Base-by-base conservation (phyloP, 2,329 filamentous ascomycete genomes). In the Diaporthe helianthi region DNA sequence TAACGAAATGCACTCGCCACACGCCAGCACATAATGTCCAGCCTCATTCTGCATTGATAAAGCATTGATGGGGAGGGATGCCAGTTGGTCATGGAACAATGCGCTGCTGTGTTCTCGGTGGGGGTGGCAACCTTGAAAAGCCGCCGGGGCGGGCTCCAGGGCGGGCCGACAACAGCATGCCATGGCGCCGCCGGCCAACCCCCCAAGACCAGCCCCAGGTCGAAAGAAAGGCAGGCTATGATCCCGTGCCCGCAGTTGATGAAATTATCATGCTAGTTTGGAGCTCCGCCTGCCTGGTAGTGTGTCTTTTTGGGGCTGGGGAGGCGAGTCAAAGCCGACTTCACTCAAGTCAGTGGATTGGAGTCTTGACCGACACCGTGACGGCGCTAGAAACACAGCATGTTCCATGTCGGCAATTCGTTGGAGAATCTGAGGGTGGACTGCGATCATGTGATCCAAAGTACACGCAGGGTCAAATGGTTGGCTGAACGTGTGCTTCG, bases 1-100 rank as follows among this genome's bases (percentile, higher is more conserved):
- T 63, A 63, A 63, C 47, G 41, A 8, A 63, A 63, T 49, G n/a
- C 36, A n/a, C n/a, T 63, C 29, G 44, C 58, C 58, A 63, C 58
- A 36, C 15, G 19, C 58, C 26, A 24, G 10, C 24, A 36, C 29
- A 26, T 36, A 44, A 63, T 63, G n/a, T 63, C 44, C 49, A 49
- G 44, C 41, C 44, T 63, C 29, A 19, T 17, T 10, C 13, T 9
- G 8, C 29, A 26, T n/a, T n/a, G n/a, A 24, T 6, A 36, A 13
- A 36, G 29, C 13, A 49, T 63, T 49, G 29, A 6, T 4, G 19
- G 17, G 4, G 26, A 47, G 33, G 22, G 10, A 19, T 33, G 55
- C 19, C 9, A 33, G 41, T 19, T 29, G 26, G 26, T 31, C 22
- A 31, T 58, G 41, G 29, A 36, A 49, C 29, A 9, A 17, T 33